Conservation (phyloP, 169 alveolate genomes). For the Plasmodium blacklocki region DNA sequence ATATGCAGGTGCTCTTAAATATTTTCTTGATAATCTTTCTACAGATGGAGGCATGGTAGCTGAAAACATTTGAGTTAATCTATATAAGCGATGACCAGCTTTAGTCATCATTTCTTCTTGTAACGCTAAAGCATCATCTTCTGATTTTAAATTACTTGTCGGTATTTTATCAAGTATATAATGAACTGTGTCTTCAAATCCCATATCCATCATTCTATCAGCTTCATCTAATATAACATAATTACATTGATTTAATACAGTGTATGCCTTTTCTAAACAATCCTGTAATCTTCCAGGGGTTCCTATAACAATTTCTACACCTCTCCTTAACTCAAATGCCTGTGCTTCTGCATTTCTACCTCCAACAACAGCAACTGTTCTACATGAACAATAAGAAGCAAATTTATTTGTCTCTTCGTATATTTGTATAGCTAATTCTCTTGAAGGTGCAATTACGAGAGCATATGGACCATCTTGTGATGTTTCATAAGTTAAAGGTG, state of each 20-base stretch:
- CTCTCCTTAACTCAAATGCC: conserved; percentile 93
- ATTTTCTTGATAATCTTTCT: conserved; percentile 93
- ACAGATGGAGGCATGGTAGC: conserved; percentile 98
- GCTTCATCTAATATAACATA: conserved; percentile 98
- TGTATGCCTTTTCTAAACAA: conserved; percentile 92
- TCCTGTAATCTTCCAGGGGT: conserved; percentile 99
- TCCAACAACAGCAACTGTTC: conserved; percentile 96
- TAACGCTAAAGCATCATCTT: conserved; percentile 89
- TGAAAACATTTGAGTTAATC: conserved; percentile 95
- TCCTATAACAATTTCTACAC: conserved; percentile 97
- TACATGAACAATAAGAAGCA: conserved; percentile 86
- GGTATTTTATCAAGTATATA: conserved; percentile 93
- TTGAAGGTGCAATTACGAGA: conserved; percentile 94
- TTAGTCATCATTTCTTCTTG: conserved; percentile 90
- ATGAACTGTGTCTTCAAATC: conserved; percentile 96
- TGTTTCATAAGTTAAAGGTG: conserved; percentile 92
- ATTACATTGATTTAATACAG: conserved; percentile 94
- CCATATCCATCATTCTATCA: conserved; percentile 98
- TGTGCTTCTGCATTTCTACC: conserved; percentile 96
- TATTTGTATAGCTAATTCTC: conserved; percentile 96
- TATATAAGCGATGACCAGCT: conserved; percentile 91
- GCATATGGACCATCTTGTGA: conserved; percentile 97
- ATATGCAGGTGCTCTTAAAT: conserved; percentile 91
- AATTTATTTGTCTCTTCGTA: conserved; percentile 93
- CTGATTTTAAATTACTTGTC: conserved; percentile 88